Conservation (phyloP, 148 eudicot species). For the Tetragonia tetragonoides region DNA sequence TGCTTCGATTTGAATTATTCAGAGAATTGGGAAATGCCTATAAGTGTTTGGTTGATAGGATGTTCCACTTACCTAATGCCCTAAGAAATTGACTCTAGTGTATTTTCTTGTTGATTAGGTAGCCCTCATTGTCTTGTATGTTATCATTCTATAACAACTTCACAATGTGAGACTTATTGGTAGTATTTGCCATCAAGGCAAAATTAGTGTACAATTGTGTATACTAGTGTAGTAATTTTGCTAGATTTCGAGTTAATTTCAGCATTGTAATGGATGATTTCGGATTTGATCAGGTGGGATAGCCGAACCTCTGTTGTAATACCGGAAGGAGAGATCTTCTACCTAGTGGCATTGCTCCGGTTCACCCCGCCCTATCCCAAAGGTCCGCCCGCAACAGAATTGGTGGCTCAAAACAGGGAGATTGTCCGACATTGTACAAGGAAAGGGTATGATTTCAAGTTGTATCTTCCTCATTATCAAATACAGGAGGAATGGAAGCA, state of each 20-base stretch:
- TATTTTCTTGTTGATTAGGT: too few relatives aligned
- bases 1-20: too few relatives aligned
- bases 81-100: too few relatives aligned
- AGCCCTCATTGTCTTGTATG: too few relatives aligned
- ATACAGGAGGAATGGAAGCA: constrained; percentile 66
- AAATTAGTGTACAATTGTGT: too few relatives aligned
- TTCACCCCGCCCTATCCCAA: constrained; percentile 48
- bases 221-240: too few relatives aligned
- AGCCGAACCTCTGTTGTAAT: constrained; percentile 59
- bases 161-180: too few relatives aligned
- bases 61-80: too few relatives aligned
- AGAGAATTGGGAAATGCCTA: too few relatives aligned
- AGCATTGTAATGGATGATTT: not conserved
- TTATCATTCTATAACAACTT: too few relatives aligned
- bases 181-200: too few relatives aligned
- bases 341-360: constrained; percentile 77
- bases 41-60: too few relatives aligned
- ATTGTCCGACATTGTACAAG: constrained; percentile 46
- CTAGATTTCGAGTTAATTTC: not conserved
- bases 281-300: constrained; percentile 62
- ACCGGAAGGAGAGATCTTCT: constrained; percentile 74
- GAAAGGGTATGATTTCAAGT: constrained; percentile 60
- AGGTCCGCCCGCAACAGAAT: constrained; percentile 46
- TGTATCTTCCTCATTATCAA: constrained; percentile 73
- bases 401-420: constrained; percentile 60